Conservation (phyloP, 192 early-diverging fungal genomes). For the Backusella sp. region DNA sequence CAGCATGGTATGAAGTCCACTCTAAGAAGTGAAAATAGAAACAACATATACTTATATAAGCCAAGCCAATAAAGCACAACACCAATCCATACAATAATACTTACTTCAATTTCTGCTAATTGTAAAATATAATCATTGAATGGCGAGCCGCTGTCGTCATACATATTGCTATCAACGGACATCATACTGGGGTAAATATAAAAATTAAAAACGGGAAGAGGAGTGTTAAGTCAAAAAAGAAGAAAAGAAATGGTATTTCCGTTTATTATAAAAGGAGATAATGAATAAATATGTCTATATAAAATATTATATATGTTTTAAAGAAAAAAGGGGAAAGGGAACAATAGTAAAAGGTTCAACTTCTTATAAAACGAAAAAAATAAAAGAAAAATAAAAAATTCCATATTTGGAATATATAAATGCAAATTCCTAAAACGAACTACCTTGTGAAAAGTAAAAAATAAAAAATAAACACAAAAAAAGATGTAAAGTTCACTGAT, state of each 20-base stretch:
- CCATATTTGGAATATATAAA: background rate
- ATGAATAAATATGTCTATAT: constrained; percentile 1
- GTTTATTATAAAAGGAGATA: constrained; percentile 5
- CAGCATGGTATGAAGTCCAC: constrained; percentile 62
- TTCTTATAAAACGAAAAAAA: constrained; percentile 5
- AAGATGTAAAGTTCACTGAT: background rate
- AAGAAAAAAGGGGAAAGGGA: background rate
- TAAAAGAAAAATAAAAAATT: background rate
- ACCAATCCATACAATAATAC: background rate
- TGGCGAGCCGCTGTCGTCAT: background rate
- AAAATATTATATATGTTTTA: background rate
- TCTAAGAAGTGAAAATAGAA: constrained; percentile 37
- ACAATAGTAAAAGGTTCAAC: background rate
- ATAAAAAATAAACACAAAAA: background rate
- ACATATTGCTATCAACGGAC: background rate
- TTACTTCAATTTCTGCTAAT: constrained; percentile 14
- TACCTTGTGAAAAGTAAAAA: background rate
- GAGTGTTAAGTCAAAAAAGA: background rate
- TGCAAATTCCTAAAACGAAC: background rate
- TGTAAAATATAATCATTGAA: constrained; percentile 13
- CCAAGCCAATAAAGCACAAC: background rate
- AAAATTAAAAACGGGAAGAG: background rate
- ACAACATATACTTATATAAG: background rate
- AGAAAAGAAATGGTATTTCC: background rate
- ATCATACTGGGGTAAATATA: background rate